Base-by-base conservation (phyloP, 2,329 filamentous ascomycete species). In the Conoideocrella luteorostrata region DNA sequence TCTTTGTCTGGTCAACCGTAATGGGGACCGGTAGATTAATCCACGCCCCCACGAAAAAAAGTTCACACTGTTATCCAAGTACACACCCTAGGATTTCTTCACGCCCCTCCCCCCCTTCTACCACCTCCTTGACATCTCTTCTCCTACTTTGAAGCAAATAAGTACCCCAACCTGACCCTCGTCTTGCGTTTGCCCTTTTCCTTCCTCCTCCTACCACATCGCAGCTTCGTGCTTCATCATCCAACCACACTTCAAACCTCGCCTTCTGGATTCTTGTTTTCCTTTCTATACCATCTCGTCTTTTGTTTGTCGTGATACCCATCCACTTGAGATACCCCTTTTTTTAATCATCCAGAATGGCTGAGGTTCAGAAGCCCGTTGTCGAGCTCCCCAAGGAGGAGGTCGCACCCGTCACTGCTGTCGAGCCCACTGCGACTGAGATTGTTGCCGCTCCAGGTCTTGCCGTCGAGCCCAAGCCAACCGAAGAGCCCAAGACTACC, bases 351-450 rank as follows among this genome's bases (percentile, higher is more conserved):
- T 61, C 64, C 71, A 77, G 59, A 74, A 88, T 88, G 84, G 80
- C 85, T 70, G 84, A 88, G 61, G 74, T 72, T 66, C 76, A 81
- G 68, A 88, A 88, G 73, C 76, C 82, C 62, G 72, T 77, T 57
- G 81, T 54, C 24, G 53, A 52, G 41, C 45, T 72, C 65, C 63
- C 72, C 53, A 57, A 65, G 61, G 76, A 78, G 56, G 77, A 79
- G 54, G 65, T 71, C 53, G 69, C 69, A 69, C 63, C 69, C 47
- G 48, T 38, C 39, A 26, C 44, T 17, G 45, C 42, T 20, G 41
- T 34, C 15, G 65, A 61, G 41, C 28, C 39, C 11, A 15, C 34
- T 13, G n/a, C 33, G 4, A 54, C 56, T 23, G 47, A 60, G 52
- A 65, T 69, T 51, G 59, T 56, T 33, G 64, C 68, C 52, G 60